These are phyloP conservation scores for Globisporangium viniferum DNA, from an alignment of 352 stramenopile genomes.

Conservation along the genomic window DNA sequence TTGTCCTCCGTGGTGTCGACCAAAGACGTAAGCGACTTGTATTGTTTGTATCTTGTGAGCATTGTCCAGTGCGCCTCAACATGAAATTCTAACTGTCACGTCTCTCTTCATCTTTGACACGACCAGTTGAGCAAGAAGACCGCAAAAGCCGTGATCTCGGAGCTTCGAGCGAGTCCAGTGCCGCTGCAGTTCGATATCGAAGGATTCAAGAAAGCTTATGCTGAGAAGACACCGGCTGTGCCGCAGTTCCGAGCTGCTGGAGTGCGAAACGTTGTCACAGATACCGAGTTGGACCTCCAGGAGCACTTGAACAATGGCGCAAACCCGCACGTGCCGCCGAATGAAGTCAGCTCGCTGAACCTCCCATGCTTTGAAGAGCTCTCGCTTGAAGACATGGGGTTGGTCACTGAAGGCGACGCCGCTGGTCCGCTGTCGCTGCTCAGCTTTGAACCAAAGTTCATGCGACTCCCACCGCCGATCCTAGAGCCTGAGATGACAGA, in stretches of 20 bases:
- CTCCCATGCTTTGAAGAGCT: conserved; percentile 70
- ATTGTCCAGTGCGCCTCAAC: not conserved
- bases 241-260: conserved; percentile 74
- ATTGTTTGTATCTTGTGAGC: not conserved
- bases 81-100: conserved; percentile 12
- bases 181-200: conserved; percentile 61
- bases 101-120: conserved; percentile 4
- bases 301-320: conserved; percentile 81
- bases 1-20: conserved; percentile 39
- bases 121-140: conserved; percentile 58
- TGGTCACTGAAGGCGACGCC: conserved; percentile 32
- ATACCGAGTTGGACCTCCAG: conserved; percentile 80
- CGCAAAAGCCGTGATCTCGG: conserved; percentile 64
- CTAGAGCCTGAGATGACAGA: conserved; percentile 86
- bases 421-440: conserved; percentile 67
- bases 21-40: conserved; percentile 44
- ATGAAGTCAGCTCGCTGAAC: conserved; percentile 67
- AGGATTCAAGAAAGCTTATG: conserved; percentile 60
- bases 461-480: conserved; percentile 81
- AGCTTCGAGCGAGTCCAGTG: conserved; percentile 55
- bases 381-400: conserved; percentile 69
- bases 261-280: conserved; percentile 77
- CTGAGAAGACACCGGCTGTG: conserved; percentile 69
- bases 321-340: conserved; percentile 61
- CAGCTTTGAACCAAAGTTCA: conserved; percentile 88